Percentiles rank a stretch among this genome's conserved stretches.
Conservation (phyloP, 257 asterid species). For the Capsicum pubescens region DNA sequence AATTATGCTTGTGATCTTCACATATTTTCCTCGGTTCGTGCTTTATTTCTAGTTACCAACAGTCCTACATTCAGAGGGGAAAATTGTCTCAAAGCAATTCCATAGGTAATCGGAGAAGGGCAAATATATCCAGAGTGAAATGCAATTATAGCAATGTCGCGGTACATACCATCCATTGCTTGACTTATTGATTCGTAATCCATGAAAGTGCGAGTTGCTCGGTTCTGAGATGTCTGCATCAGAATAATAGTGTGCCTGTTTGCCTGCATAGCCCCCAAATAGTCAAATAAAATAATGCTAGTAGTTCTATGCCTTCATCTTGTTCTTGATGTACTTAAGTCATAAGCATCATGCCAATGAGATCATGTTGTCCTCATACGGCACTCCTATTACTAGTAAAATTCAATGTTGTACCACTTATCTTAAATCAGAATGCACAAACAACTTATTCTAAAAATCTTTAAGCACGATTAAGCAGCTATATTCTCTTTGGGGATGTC, state of each 20-base stretch:
- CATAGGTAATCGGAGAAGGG: not conserved
- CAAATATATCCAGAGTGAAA: slow-evolving; percentile 20
- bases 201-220: slow-evolving; percentile 95
- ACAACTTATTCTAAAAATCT: not conserved
- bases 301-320: not conserved
- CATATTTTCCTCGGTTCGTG: not conserved
- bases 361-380: not conserved
- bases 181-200: slow-evolving; percentile 81
- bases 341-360: slow-evolving; percentile 8
- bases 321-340: slow-evolving; percentile 13
- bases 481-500: slow-evolving; percentile 5
- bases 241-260: slow-evolving; percentile 89
- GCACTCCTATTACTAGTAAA: not conserved
- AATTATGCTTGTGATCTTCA: not conserved
- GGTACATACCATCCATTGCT: slow-evolving; percentile 86
- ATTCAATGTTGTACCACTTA: not conserved
- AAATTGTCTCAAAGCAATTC: not conserved
- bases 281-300: slow-evolving; percentile 7
- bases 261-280: slow-evolving; percentile 59
- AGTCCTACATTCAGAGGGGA: not conserved
- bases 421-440: not conserved
- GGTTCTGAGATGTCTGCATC: slow-evolving; percentile 79
- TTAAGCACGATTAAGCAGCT: not conserved
- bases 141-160: not conserved
- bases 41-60: not conserved